phyloP scores from a whole-genome alignment of 2,329 filamentous ascomycete species.

The Shiraia bambusicola region DNA sequence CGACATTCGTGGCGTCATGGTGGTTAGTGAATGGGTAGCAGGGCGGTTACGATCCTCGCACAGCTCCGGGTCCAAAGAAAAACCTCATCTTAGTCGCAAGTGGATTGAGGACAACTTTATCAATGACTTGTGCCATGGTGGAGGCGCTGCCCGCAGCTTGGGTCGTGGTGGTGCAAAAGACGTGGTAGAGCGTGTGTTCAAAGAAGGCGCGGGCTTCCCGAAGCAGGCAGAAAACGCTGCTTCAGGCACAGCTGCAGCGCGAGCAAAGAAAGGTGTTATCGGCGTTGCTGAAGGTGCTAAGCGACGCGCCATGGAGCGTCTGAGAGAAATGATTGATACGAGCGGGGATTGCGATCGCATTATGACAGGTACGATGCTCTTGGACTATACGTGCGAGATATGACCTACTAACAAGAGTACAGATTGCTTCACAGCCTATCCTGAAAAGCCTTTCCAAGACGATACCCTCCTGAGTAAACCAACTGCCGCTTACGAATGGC shows the following conservation, averaged over 20 bases:
- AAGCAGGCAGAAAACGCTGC: conserved; percentile 55
- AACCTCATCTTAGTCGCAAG: conserved; percentile 63
- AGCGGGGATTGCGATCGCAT: conserved; percentile 78
- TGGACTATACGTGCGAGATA: no score
- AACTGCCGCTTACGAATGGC: conserved; percentile 85
- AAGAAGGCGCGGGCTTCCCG: conserved; percentile 76
- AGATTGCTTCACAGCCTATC: conserved; percentile 85
- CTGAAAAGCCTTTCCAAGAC: conserved; percentile 86
- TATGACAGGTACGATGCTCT: conserved; percentile 54
- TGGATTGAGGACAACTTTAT: conserved; percentile 76
- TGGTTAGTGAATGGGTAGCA: conserved; percentile 84
- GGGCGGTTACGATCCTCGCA: conserved; percentile 60
- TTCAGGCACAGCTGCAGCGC: conserved; percentile 57
- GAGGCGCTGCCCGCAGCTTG: conserved; percentile 69
- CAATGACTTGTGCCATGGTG: conserved; percentile 67
- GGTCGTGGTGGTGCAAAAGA: conserved; percentile 73
- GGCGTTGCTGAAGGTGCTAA: conserved; percentile 74
- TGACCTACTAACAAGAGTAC: conserved; percentile 11
- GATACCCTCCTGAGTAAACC: conserved; percentile 90
- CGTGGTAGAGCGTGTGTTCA: conserved; percentile 75
- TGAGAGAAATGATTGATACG: conserved; percentile 75
- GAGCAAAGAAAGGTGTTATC: conserved; percentile 50
- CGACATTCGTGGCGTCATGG: conserved; percentile 80
- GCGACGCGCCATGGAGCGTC: conserved; percentile 68
- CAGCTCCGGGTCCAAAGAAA: conserved; percentile 39